Base-by-base conservation (phyloP, 148 eudicot species). In the Nyssa sinensis region DNA sequence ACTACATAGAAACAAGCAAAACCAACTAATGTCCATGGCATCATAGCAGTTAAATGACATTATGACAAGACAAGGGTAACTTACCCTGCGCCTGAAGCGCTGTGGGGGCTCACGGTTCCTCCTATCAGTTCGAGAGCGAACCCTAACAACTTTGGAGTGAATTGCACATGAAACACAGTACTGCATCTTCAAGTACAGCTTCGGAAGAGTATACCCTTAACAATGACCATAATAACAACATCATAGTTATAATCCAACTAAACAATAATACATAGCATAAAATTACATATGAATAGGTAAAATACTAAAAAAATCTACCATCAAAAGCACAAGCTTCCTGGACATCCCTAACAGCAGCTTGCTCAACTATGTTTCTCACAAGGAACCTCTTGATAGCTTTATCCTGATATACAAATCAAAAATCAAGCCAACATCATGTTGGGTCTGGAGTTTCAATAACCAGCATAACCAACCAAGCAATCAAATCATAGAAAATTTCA, bases 151-250 rank as follows among this genome's bases (percentile, higher is more conserved):
- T 27, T 88, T 88, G 41, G 90, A 86, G 88, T 90, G 95, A 76
- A 90, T 90, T 25, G 95, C 95, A 82, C 95, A 90, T 0, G 92
- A 88, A 19, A 90, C 88, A 75, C 95, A 90, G 81, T 90, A 83
- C 70, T 88, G 95, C 86, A 90, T 82, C 85, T 90, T 90, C 49
- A 90, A 80, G 69, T 90, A 90, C 51, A 90, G 85, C 89, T 90
- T 90, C 7, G 95, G 95, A 31, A 90, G 83, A 9, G 80, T 80
- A 72, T 90, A 90, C n/a, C 81, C 94, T 90, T 76, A 24, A 81
- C n/a, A 31, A 74, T 23, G 33, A 30, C 25, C 8, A 33, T 7
- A 77, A n/a, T 23, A 19, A 16, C 41, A 67, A n/a, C 30, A 10
- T 29, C 61, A n/a, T 37, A 14, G 37, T 5, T 3, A n/a, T 73